These are phyloP conservation scores for Solanum peruvianum DNA, from an alignment of 257 asterid species.

Conservation along the genomic window DNA sequence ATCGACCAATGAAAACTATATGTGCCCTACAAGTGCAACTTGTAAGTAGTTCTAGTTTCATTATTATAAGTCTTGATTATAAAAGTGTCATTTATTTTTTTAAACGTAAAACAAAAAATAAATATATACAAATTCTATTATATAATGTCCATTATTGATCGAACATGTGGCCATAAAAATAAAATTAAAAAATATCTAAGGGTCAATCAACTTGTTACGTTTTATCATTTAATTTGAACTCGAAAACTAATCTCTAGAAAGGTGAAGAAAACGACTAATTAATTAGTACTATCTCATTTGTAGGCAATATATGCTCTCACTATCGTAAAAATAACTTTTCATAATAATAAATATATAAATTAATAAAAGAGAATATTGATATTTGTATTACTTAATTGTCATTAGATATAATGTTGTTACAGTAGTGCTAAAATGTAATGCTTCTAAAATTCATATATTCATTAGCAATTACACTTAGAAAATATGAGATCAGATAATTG, in stretches of 20 bases:
- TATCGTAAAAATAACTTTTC: too few relatives aligned
- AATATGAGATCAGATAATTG: background rate
- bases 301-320: background rate
- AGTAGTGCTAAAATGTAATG: too few relatives aligned
- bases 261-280: background rate
- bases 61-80: background rate
- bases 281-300: background rate
- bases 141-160: background rate
- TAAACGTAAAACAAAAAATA: background rate
- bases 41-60: background rate
- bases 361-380: too few relatives aligned
- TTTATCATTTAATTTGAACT: background rate
- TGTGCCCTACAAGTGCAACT: background rate
- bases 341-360: too few relatives aligned
- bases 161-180: background rate
- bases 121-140: background rate
- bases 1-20: background rate
- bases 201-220: background rate
- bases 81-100: background rate
- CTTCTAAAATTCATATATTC: background rate
- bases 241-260: background rate
- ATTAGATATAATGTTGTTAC: too few relatives aligned
- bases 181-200: background rate
- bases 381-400: too few relatives aligned
- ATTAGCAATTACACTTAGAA: too few relatives aligned